These are phyloP conservation scores for Petrea volubilis DNA, from an alignment of 257 asterid genomes.

Conservation along the genomic window DNA sequence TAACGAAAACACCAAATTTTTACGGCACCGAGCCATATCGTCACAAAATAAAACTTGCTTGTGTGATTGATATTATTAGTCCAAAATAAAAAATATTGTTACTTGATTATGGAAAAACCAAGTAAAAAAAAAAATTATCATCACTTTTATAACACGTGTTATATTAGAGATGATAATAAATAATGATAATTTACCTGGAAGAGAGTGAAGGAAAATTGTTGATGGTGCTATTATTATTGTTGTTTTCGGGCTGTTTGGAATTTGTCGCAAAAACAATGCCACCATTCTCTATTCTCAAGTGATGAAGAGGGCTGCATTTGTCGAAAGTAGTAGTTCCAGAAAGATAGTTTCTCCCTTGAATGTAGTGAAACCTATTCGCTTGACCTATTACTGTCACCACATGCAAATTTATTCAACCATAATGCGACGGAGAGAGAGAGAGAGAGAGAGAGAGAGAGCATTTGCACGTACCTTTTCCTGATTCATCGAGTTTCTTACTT, in stretches of 20 bases:
- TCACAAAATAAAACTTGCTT: too few species aligned
- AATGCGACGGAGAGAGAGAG: background rate
- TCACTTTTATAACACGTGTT: too few species aligned
- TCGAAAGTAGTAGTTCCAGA: conserved; percentile 32
- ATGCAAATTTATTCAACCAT: background rate
- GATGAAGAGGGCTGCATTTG: conserved; percentile 50
- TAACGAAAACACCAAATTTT: too few species aligned
- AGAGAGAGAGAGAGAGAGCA: background rate
- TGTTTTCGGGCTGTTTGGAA: background rate
- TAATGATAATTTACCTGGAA: too few species aligned
- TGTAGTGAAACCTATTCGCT: conserved; percentile 36
- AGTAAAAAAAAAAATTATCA: too few species aligned
- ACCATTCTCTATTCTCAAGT: conserved; percentile 57
- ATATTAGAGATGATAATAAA: too few species aligned
- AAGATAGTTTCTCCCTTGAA: conserved; percentile 49
- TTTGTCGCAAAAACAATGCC: conserved; percentile 48
- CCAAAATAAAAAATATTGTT: too few species aligned
- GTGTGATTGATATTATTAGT: too few species aligned
- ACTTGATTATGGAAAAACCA: too few species aligned
- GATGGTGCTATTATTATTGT: too few species aligned
- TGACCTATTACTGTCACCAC: conserved; percentile 65
- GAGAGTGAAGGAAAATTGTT: too few species aligned
- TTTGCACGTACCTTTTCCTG: conserved; percentile 67
- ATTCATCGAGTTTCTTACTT: conserved; percentile 84
- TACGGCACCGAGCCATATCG: too few species aligned